Evolutionary conservation across 768 basidiomycete species (phyloP).

Genomic region (Lentinula boryana): DNA sequence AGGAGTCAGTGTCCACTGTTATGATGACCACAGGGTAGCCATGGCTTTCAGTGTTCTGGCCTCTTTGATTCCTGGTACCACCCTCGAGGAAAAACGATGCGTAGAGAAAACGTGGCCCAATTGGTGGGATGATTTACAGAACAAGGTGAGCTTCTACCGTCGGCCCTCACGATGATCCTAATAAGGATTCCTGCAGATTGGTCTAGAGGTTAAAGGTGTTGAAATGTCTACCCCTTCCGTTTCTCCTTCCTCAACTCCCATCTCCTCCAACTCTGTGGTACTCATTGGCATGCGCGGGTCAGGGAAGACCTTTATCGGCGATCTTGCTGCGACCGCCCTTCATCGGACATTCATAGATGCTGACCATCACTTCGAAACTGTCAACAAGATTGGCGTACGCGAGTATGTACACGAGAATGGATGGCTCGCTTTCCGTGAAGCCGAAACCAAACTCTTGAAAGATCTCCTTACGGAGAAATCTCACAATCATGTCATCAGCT

Average conservation of each 20-base stretch:
- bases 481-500: constrained; percentile 70
- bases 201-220: constrained; percentile 80
- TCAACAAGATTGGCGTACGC: constrained; percentile 55
- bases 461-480: constrained; percentile 58
- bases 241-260: constrained; percentile 36
- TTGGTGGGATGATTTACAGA: constrained; percentile 98
- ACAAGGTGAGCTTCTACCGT: constrained; percentile 57
- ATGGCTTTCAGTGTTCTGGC: constrained; percentile 96
- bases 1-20: constrained; percentile 87
- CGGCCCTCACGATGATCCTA: not conserved
- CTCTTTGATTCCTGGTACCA: constrained; percentile 62
- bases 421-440: constrained; percentile 85
- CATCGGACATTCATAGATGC: constrained; percentile 77
- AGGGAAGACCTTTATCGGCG: constrained; percentile 88
- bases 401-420: constrained; percentile 78
- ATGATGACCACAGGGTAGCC: constrained; percentile 97
- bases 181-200: constrained; percentile 52
- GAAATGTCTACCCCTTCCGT: constrained; percentile 47
- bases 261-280: constrained; percentile 45
- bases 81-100: constrained; percentile 93
- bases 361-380: constrained; percentile 68
- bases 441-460: constrained; percentile 65
- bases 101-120: constrained; percentile 99
- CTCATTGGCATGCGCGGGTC: constrained; percentile 96
- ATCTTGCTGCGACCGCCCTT: constrained; percentile 66